Base-by-base conservation (phyloP, 805 yeast species). In the Lipomyces kockii region DNA sequence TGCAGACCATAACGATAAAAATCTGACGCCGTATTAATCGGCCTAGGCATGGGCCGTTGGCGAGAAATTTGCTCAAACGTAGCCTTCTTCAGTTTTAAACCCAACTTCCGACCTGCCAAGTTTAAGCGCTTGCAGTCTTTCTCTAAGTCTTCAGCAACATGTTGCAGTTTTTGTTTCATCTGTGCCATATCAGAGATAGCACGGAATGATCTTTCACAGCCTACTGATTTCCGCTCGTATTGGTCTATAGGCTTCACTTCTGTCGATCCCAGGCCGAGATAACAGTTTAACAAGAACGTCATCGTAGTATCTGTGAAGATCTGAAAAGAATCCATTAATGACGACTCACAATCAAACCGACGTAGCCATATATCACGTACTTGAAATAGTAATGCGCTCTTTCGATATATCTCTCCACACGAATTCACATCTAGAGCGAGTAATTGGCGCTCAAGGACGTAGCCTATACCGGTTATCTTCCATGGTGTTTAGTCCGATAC, bases 401-500 rank as follows among this genome's bases (percentile, higher is more conserved):
- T 57, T 3, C 14, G 46, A 20, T 51, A 60, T n/a, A 74, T 65
- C 53, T 74, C 73, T 2, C 71, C 74, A 22, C 75, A 74, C 3
- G 57, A 59, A 6, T 62, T 32, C 1, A 74, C 69, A 5, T 67
- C 72, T 1, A 74, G 59, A 2, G 74, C 72, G 8, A 64, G 64
- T n/a, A 74, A 59, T 52, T 74, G 71, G 2, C 76, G 71, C 43
- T 74, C 76, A 6, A 74, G 62, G 0, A 74, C 76, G 29, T 75
- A 64, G 20, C 76, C 76, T 0, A 74, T 64, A 5, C 76, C 76
- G 35, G 64, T 61, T 14, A 73, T 66, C 69, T 66, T 25, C 4
- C 29, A 11, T 25, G 11, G 29, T 22, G 29, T 29, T 52, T 37
- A 27, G 20, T 5, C 20, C 14, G 9, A 17, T n/a, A 17, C 12